Base-by-base conservation (phyloP, 768 basidiomycete species). In the Pholiota molesta region DNA sequence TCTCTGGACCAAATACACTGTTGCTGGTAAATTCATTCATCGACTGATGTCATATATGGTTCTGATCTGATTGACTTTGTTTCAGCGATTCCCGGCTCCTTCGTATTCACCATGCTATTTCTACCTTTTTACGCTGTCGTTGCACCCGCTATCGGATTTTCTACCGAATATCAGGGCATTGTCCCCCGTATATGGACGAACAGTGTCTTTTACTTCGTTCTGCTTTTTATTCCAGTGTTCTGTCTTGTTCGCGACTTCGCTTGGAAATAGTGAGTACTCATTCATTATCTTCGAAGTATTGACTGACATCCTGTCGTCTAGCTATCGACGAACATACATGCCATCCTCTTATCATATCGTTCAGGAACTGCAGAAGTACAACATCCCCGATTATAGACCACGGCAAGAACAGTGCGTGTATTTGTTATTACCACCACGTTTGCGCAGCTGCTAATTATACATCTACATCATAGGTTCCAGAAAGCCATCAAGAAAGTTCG, bases 401-500 rank as follows among this genome's bases (percentile, higher is more conserved):
- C 83, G 97, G 60, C 97, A 99, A 76, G 97, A 97, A 76, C 97
- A 99, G 90, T 98, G 68, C 67, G 88, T 84, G 42, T 10, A 19
- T 54, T 47, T 11, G 56, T 29, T 45, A 58, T 61, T 21, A 37
- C 19, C 23, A n/a, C n/a, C 55, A 39, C 28, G 19, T 49, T 26
- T 10, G 37, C 23, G n/a, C 31, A 29, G 11, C 51, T 57, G 31
- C 52, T 68, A 59, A 64, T 39, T 33, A 39, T 54, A 60, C 60
- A 53, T 55, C 67, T 61, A 28, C 61, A 45, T 39, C 35, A n/a
- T 47, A 96, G 94, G 75, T 97, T 97, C 78, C 95, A 98, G 75
- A 97, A 98, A 73, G 97, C 97, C 16, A 99, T 99, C 83, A 99
- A 98, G 77, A 99, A 99, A 74, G 97, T 99, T 13, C 88, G 97